These are phyloP conservation scores for Paramyrothecium sp. DNA, from an alignment of 2,329 filamentous ascomycete genomes.

Conservation along the genomic window DNA sequence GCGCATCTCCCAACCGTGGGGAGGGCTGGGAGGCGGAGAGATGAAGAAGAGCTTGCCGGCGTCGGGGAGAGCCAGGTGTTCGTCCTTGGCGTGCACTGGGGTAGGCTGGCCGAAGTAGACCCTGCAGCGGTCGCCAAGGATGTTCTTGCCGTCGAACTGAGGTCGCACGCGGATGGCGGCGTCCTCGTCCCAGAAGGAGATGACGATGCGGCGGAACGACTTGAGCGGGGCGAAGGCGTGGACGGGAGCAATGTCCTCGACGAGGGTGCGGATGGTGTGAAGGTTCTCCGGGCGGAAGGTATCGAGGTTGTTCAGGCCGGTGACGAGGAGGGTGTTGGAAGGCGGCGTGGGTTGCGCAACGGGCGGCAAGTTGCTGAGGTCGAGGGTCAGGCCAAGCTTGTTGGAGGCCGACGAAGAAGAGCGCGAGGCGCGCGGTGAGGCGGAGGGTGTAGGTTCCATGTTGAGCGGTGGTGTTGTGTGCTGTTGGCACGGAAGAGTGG, in stretches of 20 bases:
- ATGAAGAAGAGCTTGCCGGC: slow-evolving; percentile 74
- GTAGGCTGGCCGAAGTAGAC: slow-evolving; percentile 69
- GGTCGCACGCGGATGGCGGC: slow-evolving; percentile 70
- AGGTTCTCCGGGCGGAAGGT: slow-evolving; percentile 76
- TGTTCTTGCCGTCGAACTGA: slow-evolving; percentile 70
- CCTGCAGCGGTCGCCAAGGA: slow-evolving; percentile 68
- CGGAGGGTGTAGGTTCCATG: slow-evolving; percentile 33
- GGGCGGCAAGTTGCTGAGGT: slow-evolving; percentile 70
- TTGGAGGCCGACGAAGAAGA: slow-evolving; percentile 46
- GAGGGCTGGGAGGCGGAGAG: slow-evolving; percentile 65
- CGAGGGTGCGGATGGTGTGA: slow-evolving; percentile 69
- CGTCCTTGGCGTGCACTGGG: slow-evolving; percentile 50
- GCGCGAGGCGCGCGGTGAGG: slow-evolving; percentile 33
- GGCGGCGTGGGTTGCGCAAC: slow-evolving; percentile 70
- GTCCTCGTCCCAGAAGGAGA: slow-evolving; percentile 71
- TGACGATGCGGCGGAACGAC: slow-evolving; percentile 78
- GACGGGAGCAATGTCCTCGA: slow-evolving; percentile 67
- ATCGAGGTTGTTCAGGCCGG: slow-evolving; percentile 70
- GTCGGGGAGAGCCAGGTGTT: slow-evolving; percentile 65
- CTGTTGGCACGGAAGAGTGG: background rate
- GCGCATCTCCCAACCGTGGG: slow-evolving; percentile 67
- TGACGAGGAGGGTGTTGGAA: slow-evolving; percentile 82
- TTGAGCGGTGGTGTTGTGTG: slow-evolving; percentile 12
- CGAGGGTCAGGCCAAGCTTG: slow-evolving; percentile 61
- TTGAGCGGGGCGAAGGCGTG: slow-evolving; percentile 79